Base-by-base conservation (phyloP, 139 green algal genomes). In the Trebouxia sp. region DNA sequence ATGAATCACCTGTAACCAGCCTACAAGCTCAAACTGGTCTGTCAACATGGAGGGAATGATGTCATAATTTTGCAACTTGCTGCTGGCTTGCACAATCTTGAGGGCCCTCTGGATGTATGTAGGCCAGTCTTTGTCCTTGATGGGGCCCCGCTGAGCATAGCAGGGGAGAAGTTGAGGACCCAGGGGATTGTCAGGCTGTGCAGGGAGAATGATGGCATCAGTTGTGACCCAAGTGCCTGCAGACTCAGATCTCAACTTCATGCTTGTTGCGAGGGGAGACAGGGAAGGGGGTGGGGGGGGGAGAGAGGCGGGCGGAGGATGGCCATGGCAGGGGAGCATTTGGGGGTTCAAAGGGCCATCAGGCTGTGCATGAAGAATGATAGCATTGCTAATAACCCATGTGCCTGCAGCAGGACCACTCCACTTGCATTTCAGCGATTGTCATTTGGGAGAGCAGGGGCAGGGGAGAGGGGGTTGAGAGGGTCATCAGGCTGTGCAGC, bases 121-220 rank as follows among this genome's bases (percentile, higher is more conserved):
- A 12, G 62, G 62, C 62, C 62, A 72, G 10, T 72, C 62, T 35
- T 72, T 72, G 35, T 72, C 62, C 62, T 72, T 72, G 62, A 72
- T 72, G 62, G 35, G n/a, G 12, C 26, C 43, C 14, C 62, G 35
- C 14, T 32, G 32, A 8, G 62, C 32, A 17, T 72, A 72, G 62
- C 62, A 35, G 11, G 32, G 12, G 32, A 72, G 32, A 17, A 72
- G 62, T 3, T 41, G 62, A 35, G 62, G 62, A 0, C 20, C 9
- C 6, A 45, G 35, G 32, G 62, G 14, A 14, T 10, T 9, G 20
- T 1, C 11, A 43, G 62, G 32, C 5, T 12, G 3, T 72, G 32
- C 62, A 26, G 32, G 62, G 62, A 24, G 9, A 32, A 72, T 30
- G 32, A 72, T 6, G 20, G 32, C 62, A 43, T 72, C 62, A 42